These are phyloP conservation scores for Phytophthora boehmeriae DNA, from an alignment of 352 stramenopile species.

Conservation along the genomic window DNA sequence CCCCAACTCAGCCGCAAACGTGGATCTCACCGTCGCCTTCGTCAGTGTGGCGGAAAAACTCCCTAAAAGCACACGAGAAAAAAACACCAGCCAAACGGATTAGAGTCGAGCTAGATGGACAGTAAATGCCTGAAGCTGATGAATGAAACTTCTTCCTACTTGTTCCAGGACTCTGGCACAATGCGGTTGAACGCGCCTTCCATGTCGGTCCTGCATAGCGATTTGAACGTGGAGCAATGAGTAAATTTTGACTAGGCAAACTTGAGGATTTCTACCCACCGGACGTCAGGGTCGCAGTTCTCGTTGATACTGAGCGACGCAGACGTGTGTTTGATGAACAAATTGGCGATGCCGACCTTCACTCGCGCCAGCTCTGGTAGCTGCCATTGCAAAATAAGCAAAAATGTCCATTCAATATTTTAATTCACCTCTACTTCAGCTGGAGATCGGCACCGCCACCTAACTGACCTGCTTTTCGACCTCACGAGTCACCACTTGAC, in stretches of 20 bases:
- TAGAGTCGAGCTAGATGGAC: not conserved
- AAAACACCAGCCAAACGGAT: not conserved
- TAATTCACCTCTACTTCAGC: not conserved
- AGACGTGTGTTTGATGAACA: constrained; percentile 97
- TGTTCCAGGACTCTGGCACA: constrained; percentile 88
- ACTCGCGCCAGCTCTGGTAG: constrained; percentile 78
- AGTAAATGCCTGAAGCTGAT: not conserved
- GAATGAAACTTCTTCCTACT: constrained; percentile 46
- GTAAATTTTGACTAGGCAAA: not conserved
- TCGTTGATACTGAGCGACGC: constrained; percentile 96
- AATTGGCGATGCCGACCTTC: constrained; percentile 93
- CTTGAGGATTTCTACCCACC: constrained; percentile 38
- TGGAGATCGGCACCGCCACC: not conserved
- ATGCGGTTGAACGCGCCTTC: constrained; percentile 95
- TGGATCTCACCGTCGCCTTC: constrained; percentile 70
- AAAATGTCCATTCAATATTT: not conserved
- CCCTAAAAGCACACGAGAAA: constrained; percentile 34
- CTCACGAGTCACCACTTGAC: constrained; percentile 79
- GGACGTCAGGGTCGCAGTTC: constrained; percentile 95
- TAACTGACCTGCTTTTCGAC: constrained; percentile 76
- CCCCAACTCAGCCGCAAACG: too few relatives aligned
- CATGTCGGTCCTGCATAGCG: constrained; percentile 86
- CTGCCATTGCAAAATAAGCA: not conserved
- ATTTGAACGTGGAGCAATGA: not conserved
- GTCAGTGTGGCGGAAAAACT: constrained; percentile 87